Percentiles rank a stretch among this genome's conserved stretches.
phyloP scores from a whole-genome alignment of 331 rosid genomes.

The Pyracantha coccinea region DNA sequence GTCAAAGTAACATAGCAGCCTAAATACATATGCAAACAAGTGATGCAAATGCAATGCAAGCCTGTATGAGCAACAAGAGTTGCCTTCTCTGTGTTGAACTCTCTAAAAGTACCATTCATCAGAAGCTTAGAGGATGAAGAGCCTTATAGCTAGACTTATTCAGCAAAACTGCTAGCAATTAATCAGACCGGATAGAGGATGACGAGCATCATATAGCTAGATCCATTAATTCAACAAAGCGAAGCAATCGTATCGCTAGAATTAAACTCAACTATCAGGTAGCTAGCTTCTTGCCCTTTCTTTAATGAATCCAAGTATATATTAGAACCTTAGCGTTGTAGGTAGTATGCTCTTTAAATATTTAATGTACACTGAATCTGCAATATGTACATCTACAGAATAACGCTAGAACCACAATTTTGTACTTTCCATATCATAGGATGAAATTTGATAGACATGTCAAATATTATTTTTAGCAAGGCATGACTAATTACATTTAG shows the following conservation, averaged over 20 bases:
- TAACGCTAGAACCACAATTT: neutral
- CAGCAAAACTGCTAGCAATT: neutral
- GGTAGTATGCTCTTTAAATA: neutral
- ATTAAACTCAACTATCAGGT: neutral
- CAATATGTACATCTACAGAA: neutral
- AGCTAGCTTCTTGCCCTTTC: neutral
- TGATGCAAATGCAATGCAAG: too few relatives aligned
- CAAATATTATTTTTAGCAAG: neutral
- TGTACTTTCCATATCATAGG: neutral
- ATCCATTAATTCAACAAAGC: neutral
- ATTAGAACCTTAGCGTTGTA: too few relatives aligned
- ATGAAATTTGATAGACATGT: neutral
- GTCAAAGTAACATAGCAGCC: too few relatives aligned
- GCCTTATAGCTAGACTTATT: neutral
- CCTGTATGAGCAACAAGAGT: too few relatives aligned
- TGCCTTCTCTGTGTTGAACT: too few relatives aligned
- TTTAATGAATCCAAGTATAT: neutral
- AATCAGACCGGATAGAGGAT: neutral
- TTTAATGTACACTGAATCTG: neutral
- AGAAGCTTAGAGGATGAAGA: neutral
- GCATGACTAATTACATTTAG: neutral
- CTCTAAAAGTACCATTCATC: neutral
- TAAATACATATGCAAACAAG: too few relatives aligned
- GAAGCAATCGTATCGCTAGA: neutral
- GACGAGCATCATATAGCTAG: neutral